These are phyloP conservation scores for Blastocystis sp. DNA, from an alignment of 352 stramenopile species.

Conservation along the genomic window DNA sequence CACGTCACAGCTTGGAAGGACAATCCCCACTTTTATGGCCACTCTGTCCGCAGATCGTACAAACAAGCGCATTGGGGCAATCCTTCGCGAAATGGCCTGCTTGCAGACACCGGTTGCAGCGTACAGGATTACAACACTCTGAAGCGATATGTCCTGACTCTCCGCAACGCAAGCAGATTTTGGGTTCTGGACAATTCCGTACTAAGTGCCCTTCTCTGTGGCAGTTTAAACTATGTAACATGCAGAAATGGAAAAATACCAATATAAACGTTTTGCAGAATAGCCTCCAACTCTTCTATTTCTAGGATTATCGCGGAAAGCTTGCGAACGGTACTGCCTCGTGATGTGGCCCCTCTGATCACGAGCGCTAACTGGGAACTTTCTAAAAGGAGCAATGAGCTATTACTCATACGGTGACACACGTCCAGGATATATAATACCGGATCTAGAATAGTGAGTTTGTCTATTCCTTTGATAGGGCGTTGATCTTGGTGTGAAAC, in stretches of 20 bases:
- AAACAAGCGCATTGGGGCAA: constrained; percentile 37
- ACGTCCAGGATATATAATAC: too few relatives aligned
- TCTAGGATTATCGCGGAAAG: too few relatives aligned
- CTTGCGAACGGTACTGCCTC: too few relatives aligned
- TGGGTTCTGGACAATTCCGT: background rate
- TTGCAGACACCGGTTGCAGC: constrained; percentile 19
- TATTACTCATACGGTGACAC: too few relatives aligned
- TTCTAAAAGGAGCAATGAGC: too few relatives aligned
- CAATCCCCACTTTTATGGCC: constrained; percentile 12
- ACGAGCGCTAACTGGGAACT: too few relatives aligned
- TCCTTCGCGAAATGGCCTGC: constrained; percentile 26
- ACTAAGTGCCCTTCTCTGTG: constrained; percentile 24
- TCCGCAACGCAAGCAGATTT: background rate
- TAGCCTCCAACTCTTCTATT: too few relatives aligned
- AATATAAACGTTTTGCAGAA: background rate
- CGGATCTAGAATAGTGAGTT: too few relatives aligned
- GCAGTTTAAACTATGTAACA: background rate
- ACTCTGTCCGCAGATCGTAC: constrained; percentile 9
- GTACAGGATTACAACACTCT: background rate
- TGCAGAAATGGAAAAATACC: background rate
- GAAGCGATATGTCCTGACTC: background rate
- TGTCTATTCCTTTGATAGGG: background rate
- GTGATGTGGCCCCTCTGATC: too few relatives aligned
- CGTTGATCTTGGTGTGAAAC: background rate
- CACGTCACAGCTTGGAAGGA: background rate